Evolutionary conservation across 164 flowering plant species (phyloP).

Genomic region (Akebia trifoliata): DNA sequence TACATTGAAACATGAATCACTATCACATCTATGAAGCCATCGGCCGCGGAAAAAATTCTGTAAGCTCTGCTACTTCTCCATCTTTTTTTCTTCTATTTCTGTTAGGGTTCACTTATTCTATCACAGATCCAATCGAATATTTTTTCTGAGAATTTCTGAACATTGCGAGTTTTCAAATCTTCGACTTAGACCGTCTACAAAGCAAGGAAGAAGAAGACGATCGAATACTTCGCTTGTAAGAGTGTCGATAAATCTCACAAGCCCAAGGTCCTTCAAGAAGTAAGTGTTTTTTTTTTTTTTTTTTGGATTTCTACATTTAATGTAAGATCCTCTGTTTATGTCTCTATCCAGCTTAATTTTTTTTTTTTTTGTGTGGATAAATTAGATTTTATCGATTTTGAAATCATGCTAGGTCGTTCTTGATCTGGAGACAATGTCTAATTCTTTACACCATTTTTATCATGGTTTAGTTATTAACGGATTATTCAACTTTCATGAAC

Average conservation of each 20-base stretch:
- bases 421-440: too few species aligned
- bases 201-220: conserved; percentile 96
- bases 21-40: conserved; percentile 85
- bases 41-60: conserved; percentile 86
- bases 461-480: too few species aligned
- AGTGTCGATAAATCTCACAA: conserved; percentile 92
- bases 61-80: conserved; percentile 16
- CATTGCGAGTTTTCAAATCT: background rate
- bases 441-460: too few species aligned
- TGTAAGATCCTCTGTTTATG: background rate
- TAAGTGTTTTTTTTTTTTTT: conserved; percentile 18
- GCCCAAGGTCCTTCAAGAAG: conserved; percentile 91
- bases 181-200: conserved; percentile 75
- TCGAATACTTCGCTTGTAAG: conserved; percentile 88
- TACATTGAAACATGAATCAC: conserved; percentile 49
- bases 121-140: background rate
- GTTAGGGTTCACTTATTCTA: background rate
- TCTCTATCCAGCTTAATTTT: background rate
- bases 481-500: too few species aligned
- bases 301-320: background rate
- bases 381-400: too few species aligned
- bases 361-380: too few species aligned
- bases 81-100: background rate
- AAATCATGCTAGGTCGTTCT: too few species aligned
- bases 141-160: background rate